Evolutionary conservation across 345 rosid genomes (phyloP).

Genomic region (Gossypium arboreum): DNA sequence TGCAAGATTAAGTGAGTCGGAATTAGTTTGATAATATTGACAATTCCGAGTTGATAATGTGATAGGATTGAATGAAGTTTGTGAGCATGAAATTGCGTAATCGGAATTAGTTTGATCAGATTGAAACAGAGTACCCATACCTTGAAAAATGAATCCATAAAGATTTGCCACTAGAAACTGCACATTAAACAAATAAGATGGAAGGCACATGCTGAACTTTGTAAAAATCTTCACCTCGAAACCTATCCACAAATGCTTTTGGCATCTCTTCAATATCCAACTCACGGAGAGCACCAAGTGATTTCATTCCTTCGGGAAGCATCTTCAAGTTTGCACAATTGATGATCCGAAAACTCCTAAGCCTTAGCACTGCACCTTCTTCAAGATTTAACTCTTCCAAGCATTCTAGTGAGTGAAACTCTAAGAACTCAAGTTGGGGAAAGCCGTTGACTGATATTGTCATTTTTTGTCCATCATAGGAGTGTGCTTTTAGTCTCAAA

Average conservation of each 20-base stretch:
- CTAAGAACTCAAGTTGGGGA: constrained; percentile 13
- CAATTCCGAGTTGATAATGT: neutral
- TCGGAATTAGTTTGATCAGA: neutral
- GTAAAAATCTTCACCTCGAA: constrained; percentile 20
- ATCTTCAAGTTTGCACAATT: constrained; percentile 4
- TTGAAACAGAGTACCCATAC: neutral
- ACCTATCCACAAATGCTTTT: constrained; percentile 7
- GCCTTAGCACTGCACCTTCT: constrained; percentile 20
- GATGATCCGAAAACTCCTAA: constrained; percentile 13
- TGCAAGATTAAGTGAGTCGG: no score
- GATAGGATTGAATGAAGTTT: neutral
- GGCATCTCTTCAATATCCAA: constrained; percentile 18
- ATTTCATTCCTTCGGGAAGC: constrained; percentile 16
- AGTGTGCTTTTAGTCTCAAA: constrained; percentile 11
- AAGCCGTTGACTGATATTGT: constrained; percentile 12
- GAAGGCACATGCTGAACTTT: constrained; percentile 21
- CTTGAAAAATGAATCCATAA: neutral
- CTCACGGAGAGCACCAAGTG: constrained; percentile 8
- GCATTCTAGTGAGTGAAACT: constrained; percentile 15
- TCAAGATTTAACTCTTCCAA: constrained; percentile 19
- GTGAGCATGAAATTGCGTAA: neutral
- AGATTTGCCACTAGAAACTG: neutral
- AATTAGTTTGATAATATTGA: no score
- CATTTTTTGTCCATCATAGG: constrained; percentile 14
- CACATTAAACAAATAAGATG: constrained; percentile 7